Evolutionary conservation across 2,329 filamentous ascomycete genomes (phyloP).

Genomic region (Stagonosporopsis cucurbitacearum): DNA sequence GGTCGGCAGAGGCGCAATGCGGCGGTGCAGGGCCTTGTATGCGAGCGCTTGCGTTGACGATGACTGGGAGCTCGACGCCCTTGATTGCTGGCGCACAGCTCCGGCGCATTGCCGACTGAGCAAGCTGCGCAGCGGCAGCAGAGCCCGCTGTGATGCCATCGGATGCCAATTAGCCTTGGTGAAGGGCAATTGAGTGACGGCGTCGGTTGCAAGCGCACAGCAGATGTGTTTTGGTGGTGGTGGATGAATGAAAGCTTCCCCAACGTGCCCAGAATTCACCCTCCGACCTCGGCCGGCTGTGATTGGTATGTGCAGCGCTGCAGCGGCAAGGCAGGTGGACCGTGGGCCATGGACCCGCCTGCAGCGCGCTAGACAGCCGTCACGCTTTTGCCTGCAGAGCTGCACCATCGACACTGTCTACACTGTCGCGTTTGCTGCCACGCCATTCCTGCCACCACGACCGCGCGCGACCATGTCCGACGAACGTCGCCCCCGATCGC

Average conservation of each 20-base stretch:
- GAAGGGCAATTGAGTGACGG: conserved; percentile 30
- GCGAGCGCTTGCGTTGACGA: conserved; percentile 91
- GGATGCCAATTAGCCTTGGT: conserved; percentile 21
- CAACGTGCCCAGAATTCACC: conserved; percentile 14
- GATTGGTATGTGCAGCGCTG: conserved; percentile 8
- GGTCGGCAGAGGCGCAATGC: conserved; percentile 82
- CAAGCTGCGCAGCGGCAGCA: conserved; percentile 48
- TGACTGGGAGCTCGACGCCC: conserved; percentile 48
- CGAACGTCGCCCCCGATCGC: conserved; percentile 83
- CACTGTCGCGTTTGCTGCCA: conserved; percentile 1
- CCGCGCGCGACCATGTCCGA: conserved; percentile 69
- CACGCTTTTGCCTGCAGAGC: not conserved
- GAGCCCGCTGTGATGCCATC: conserved; percentile 54
- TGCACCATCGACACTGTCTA: too few species aligned
- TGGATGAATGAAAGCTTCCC: conserved; percentile 9
- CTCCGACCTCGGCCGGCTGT: conserved; percentile 14
- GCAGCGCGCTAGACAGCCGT: not conserved
- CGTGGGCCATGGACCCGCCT: too few species aligned
- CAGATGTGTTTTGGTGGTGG: not conserved
- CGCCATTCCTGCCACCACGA: conserved; percentile 1
- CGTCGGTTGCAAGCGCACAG: not conserved
- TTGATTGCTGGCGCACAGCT: conserved; percentile 39
- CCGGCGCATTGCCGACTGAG: conserved; percentile 37
- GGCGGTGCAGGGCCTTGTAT: conserved; percentile 95
- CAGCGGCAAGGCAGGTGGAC: conserved; percentile 1